Evolutionary conservation across 345 rosid species (phyloP).

Genomic region (Lepidium aucheri): DNA sequence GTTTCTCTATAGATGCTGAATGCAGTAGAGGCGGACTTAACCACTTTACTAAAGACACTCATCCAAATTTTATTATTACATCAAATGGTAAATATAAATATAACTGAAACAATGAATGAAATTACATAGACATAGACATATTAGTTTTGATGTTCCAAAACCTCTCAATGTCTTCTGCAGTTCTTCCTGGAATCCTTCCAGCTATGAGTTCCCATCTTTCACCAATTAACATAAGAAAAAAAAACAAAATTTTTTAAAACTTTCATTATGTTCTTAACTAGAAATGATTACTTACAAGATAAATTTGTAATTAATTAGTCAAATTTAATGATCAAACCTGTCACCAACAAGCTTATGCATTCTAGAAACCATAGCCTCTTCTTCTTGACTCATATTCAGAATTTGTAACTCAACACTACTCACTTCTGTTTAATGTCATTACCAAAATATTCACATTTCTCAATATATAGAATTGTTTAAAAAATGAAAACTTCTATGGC

Average conservation of each 20-base stretch:
- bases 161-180: slow-evolving; percentile 59
- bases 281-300: not conserved
- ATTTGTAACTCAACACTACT: slow-evolving; percentile 48
- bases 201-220: slow-evolving; percentile 67
- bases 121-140: not conserved
- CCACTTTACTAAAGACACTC: too few species aligned
- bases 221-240: not conserved
- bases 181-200: slow-evolving; percentile 57
- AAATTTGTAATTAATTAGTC: not conserved
- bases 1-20: too few species aligned
- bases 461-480: not conserved
- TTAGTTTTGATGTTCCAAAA: slow-evolving; percentile 45
- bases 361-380: slow-evolving; percentile 55
- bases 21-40: too few species aligned
- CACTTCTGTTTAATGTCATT: slow-evolving; percentile 35
- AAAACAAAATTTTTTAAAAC: not conserved
- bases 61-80: not conserved
- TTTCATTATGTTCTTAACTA: not conserved
- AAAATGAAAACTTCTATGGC: not conserved
- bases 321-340: slow-evolving; percentile 28
- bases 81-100: not conserved
- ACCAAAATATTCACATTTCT: not conserved
- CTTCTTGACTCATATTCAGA: slow-evolving; percentile 44
- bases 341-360: slow-evolving; percentile 62
- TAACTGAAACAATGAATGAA: not conserved